A percentile compares a stretch with the other conserved stretches of the same genome.
Conservation (phyloP, 495 filamentous ascomycete species). For the Daldinia caldariorum region DNA sequence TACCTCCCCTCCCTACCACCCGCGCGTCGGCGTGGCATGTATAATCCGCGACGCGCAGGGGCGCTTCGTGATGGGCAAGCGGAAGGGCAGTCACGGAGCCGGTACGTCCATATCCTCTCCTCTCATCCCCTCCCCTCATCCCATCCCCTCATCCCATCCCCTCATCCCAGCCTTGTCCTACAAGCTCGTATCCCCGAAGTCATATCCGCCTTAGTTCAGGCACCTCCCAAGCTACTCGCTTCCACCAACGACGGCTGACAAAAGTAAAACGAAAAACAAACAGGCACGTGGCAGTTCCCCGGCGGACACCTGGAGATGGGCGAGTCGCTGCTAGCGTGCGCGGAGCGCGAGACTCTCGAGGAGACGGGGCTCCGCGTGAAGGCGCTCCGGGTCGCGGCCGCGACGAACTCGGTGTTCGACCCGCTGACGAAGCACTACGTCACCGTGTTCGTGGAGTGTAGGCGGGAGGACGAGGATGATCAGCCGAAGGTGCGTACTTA, state of each 20-base stretch:
- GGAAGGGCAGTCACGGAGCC: slow-evolving; percentile 54
- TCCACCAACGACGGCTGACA: no score
- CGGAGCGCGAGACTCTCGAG: slow-evolving; percentile 71
- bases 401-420: slow-evolving; percentile 69
- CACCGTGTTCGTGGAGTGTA: slow-evolving; percentile 67
- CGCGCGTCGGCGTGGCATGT: slow-evolving; percentile 55
- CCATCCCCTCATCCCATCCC: no score
- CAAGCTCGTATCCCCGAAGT: no score
- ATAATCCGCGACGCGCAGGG: slow-evolving; percentile 50
- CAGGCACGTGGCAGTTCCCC: slow-evolving; percentile 70
- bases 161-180: no score
- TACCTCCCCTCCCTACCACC: slow-evolving; percentile 21
- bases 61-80: slow-evolving; percentile 52
- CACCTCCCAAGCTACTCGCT: no score
- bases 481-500: slow-evolving; percentile 64
- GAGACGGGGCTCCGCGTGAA: slow-evolving; percentile 69
- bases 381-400: slow-evolving; percentile 59
- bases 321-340: slow-evolving; percentile 66
- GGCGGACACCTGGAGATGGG: slow-evolving; percentile 76
- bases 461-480: slow-evolving; percentile 51
- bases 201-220: no score
- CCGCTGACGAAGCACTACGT: slow-evolving; percentile 69
- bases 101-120: slow-evolving; percentile 40
- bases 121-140: not conserved
- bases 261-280: no score